Evolutionary conservation across 768 basidiomycete genomes (phyloP).

Genomic region (Boletus pseudopeckii): DNA sequence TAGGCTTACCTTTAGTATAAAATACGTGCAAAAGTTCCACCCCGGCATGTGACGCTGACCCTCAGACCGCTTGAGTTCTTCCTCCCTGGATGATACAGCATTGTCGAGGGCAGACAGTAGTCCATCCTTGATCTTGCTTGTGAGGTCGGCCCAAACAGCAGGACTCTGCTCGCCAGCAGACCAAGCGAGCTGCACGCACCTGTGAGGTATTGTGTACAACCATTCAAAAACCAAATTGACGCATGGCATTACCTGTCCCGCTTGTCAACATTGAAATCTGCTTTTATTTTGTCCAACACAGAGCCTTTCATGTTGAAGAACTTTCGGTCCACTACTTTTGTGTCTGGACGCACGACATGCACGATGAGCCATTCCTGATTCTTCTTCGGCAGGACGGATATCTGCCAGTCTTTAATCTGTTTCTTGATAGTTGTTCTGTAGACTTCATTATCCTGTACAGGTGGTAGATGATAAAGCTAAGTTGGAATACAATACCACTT

Average conservation of each 20-base stretch:
- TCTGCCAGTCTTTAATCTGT: constrained; percentile 93
- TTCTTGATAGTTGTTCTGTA: constrained; percentile 78
- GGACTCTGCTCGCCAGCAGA: constrained; percentile 69
- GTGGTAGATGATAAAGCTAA: constrained; percentile 7
- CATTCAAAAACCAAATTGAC: constrained; percentile 3
- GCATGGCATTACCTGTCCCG: constrained; percentile 58
- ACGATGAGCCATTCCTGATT: constrained; percentile 94
- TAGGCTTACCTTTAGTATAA: constrained; percentile 81
- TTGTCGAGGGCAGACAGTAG: constrained; percentile 80
- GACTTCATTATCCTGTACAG: constrained; percentile 54
- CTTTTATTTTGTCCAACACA: constrained; percentile 84
- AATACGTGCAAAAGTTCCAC: constrained; percentile 99
- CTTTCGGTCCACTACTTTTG: constrained; percentile 53
- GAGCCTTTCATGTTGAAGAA: constrained; percentile 83
- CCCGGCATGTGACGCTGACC: constrained; percentile 89
- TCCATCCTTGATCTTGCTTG: constrained; percentile 87
- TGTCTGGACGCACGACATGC: constrained; percentile 76
- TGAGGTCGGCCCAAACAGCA: constrained; percentile 81
- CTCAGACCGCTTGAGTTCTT: constrained; percentile 88
- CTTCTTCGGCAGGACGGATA: constrained; percentile 57
- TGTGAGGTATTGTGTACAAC: constrained; percentile 31
- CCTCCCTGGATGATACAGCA: constrained; percentile 75
- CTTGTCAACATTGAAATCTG: constrained; percentile 89
- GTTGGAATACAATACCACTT: constrained; percentile 19
- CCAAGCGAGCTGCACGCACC: constrained; percentile 83